Conservation (phyloP, 495 filamentous ascomycete species). For the Xylaria grammica region DNA sequence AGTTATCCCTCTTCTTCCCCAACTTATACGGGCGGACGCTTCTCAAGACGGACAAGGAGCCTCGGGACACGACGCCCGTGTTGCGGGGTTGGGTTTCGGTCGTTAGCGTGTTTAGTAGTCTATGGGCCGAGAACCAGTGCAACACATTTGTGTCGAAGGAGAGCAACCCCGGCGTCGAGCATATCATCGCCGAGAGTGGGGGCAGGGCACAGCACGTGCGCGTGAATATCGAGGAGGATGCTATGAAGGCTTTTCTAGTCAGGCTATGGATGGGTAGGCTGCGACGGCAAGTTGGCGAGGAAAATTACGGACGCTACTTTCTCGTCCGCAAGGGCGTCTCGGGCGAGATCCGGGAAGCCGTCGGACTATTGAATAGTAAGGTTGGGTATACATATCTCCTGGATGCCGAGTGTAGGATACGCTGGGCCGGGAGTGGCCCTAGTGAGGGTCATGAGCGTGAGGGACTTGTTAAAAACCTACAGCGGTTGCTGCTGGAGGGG, state of each 20-base stretch:
- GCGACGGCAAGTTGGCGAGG: slow-evolving; percentile 57
- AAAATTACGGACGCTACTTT: slow-evolving; percentile 78
- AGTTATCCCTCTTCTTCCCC: slow-evolving; percentile 86
- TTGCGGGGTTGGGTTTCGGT: slow-evolving; percentile 74
- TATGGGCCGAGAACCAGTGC: slow-evolving; percentile 87
- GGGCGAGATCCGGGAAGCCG: slow-evolving; percentile 72
- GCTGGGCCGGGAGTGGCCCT: slow-evolving; percentile 91
- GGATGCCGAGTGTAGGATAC: slow-evolving; percentile 83
- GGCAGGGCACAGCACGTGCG: slow-evolving; percentile 72
- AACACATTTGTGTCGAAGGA: slow-evolving; percentile 67
- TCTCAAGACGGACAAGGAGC: slow-evolving; percentile 42
- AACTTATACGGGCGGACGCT: slow-evolving; percentile 85
- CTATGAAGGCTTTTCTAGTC: slow-evolving; percentile 75
- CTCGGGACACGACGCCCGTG: slow-evolving; percentile 70
- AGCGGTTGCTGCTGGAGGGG: slow-evolving; percentile 53
- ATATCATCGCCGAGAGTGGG: slow-evolving; percentile 50
- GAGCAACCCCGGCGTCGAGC: slow-evolving; percentile 68
- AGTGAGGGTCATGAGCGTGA: slow-evolving; percentile 72
- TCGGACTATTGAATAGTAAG: slow-evolving; percentile 84
- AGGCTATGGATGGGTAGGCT: slow-evolving; percentile 68
- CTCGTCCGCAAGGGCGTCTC: slow-evolving; percentile 77
- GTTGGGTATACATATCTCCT: slow-evolving; percentile 95
- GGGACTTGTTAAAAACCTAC: slow-evolving; percentile 69
- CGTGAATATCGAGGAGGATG: slow-evolving; percentile 85
- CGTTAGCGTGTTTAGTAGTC: slow-evolving; percentile 77